Evolutionary conservation across 306 rosid species (phyloP), one percentile per base, ranked within the genome.

Genomic region (Gleditsia sinensis): DNA sequence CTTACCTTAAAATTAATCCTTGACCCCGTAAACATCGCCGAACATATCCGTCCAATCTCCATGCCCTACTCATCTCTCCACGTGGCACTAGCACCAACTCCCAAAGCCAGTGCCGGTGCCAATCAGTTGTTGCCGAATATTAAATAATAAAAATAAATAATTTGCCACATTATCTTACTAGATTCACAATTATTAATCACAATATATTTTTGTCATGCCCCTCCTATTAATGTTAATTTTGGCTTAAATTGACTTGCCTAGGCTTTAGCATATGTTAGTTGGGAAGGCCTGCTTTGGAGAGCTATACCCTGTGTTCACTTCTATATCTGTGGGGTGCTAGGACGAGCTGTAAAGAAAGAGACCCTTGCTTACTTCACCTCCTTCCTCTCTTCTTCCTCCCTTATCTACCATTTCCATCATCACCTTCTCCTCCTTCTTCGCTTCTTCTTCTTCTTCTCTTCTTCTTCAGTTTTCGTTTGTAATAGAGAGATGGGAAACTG

Each of bases 281-380:
- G 93, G 80, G 75, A 80, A 80, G 84, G 81, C 82, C 85, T 67
- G 75, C 77, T 58, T 32, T 40, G 19, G 11, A 51, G 79, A 72
- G 34, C 23, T 51, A 71, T 11, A 58, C 60, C 46, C 67, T 58
- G 32, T 56, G 48, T 67, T 34, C 4, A 1, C 9, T 21, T 37
- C 32, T 65, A 39, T 78, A 65, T 61, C 19, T 85, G 86, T 82
- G 84, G 79, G 83, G 83, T 81, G 71, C 76, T 84, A 28, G 24
- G 39, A 21, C 53, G 88, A 91, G 93, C 93, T 90, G 96, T 87
- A 81, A 55, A 71, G 94, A 92, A 83, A 86, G 88, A 71, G 90
- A 85, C 96, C 76, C 30, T 46, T 77, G 25, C 81, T 81, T 78
- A 69, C 69, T 73, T 78, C 75, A 55, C 33, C 78, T 64, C 72